Conservation (phyloP, 2,329 filamentous ascomycete species). For the Lachnellula subtilissima region DNA sequence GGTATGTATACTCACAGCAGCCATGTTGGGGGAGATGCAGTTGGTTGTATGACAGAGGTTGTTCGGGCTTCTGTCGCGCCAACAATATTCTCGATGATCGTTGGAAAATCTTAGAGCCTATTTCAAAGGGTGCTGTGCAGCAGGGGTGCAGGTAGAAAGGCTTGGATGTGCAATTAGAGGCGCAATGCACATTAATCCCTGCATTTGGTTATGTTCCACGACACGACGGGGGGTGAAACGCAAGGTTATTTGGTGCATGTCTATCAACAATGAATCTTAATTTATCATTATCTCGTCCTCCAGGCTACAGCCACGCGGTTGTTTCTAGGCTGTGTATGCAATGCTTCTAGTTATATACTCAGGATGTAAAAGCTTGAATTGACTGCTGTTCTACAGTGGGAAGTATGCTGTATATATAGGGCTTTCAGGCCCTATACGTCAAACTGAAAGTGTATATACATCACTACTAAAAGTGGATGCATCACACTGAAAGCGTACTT, state of each 20-base stretch:
- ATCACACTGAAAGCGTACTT: too few relatives aligned
- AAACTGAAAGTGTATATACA: too few relatives aligned
- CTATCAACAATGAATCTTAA: too few relatives aligned
- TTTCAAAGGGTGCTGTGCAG: neutral
- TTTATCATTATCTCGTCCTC: too few relatives aligned
- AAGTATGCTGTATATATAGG: too few relatives aligned
- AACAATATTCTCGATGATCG: neutral
- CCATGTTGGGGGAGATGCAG: constrained; percentile 21
- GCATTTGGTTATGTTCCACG: neutral
- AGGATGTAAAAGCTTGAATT: too few relatives aligned
- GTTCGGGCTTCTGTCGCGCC: neutral
- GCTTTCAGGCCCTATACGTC: too few relatives aligned
- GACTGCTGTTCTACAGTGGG: too few relatives aligned
- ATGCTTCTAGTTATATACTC: too few relatives aligned
- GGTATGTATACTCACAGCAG: constrained; percentile 20
- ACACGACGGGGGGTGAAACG: neutral
- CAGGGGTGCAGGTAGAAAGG: neutral
- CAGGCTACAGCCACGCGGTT: too few relatives aligned
- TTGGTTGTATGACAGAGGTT: neutral
- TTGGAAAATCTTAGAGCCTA: neutral
- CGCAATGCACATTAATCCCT: neutral
- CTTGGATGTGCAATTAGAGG: neutral
- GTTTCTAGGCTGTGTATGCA: too few relatives aligned
- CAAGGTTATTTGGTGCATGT: neutral
- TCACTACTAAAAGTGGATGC: too few relatives aligned